Conservation (phyloP, 345 rosid species). For the Lepidium didymum region DNA sequence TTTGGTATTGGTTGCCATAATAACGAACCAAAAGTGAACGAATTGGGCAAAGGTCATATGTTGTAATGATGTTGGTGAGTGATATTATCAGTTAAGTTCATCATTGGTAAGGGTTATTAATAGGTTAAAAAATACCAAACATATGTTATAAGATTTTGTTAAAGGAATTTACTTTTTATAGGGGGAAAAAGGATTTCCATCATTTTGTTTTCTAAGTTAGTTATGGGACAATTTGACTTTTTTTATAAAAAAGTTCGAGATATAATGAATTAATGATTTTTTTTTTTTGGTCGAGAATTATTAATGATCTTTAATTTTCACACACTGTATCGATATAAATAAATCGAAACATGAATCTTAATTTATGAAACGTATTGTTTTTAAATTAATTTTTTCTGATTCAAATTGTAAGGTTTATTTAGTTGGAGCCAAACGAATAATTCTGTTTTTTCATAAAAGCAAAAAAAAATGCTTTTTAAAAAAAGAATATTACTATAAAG, state of each 20-base stretch:
- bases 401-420: too few relatives aligned
- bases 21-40: conserved; percentile 17
- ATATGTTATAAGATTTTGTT: conserved; percentile 17
- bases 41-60: conserved; percentile 16
- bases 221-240: conserved; percentile 6
- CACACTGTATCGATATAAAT: neutral
- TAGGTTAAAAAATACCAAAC: conserved; percentile 19
- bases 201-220: conserved; percentile 23
- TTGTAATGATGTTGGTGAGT: conserved; percentile 27
- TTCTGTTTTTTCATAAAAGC: too few relatives aligned
- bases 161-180: neutral
- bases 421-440: too few relatives aligned
- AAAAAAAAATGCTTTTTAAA: too few relatives aligned
- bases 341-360: too few relatives aligned
- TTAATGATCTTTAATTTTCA: neutral
- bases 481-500: too few relatives aligned
- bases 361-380: too few relatives aligned
- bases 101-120: conserved; percentile 20
- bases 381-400: too few relatives aligned
- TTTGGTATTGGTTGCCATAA: conserved; percentile 4
- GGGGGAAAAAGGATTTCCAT: neutral
- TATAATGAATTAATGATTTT: neutral
- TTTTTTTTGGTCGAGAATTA: too few relatives aligned
- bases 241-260: neutral
- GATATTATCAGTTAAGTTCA: conserved; percentile 17